A percentile compares a stretch with the other conserved stretches of the same genome.
Evolutionary conservation across 106 monocot species (phyloP).

Genomic region (Allium fistulosum): DNA sequence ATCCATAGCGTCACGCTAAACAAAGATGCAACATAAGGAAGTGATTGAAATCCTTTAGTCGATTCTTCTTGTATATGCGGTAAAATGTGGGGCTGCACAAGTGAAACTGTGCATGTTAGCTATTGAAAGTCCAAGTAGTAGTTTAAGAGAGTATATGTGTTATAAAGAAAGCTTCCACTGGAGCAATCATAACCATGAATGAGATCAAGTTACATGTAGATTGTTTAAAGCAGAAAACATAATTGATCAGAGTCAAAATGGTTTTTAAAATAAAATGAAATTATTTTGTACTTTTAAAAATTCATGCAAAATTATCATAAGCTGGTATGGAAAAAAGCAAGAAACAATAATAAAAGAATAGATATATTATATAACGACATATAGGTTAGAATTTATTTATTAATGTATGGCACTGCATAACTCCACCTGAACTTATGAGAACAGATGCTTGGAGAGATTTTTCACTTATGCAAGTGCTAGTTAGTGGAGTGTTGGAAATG

Average conservation of each 20-base stretch:
- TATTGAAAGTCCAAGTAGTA: too few species aligned
- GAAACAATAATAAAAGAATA: not conserved
- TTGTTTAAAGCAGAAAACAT: not conserved
- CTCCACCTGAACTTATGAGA: not conserved
- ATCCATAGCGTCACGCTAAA: too few species aligned
- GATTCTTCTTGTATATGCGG: too few species aligned
- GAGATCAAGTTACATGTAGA: constrained; percentile 36
- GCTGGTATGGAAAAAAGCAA: not conserved
- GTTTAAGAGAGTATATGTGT: constrained; percentile 5
- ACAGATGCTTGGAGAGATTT: not conserved
- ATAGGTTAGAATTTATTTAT: not conserved
- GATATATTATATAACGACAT: not conserved
- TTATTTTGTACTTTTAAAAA: not conserved
- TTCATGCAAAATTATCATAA: not conserved
- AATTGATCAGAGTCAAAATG: not conserved
- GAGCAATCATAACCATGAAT: constrained; percentile 38
- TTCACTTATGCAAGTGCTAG: not conserved
- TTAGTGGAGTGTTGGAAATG: not conserved
- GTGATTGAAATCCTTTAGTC: too few species aligned
- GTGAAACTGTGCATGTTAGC: too few species aligned
- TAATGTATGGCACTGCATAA: not conserved
- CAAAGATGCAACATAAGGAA: too few species aligned
- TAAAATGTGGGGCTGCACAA: too few species aligned
- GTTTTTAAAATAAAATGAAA: not conserved
- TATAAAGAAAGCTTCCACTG: constrained; percentile 24